Base-by-base conservation (phyloP, 2,329 filamentous ascomycete species). In the Myriosclerotinia duriaeana region DNA sequence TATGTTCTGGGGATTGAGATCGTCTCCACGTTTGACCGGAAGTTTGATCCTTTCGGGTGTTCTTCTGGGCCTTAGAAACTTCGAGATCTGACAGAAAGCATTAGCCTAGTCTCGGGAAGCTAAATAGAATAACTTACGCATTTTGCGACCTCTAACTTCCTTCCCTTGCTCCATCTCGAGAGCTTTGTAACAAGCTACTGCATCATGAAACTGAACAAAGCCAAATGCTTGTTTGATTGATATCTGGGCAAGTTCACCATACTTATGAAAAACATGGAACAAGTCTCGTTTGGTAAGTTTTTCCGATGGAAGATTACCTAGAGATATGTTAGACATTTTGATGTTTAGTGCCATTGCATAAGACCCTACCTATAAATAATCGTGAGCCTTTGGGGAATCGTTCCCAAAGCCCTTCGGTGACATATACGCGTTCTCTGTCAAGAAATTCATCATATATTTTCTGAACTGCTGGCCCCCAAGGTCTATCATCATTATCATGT, bases 201-300 rank as follows among this genome's bases (percentile, higher is more conserved):
- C 80, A 40, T 92, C 89, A 71, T 97, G 84, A 71, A 96, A 99
- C 76, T 98, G 95, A 46, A 98, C 93, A 76, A 98, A 99, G 1
- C 95, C 95, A 78, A 97, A 98, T 1, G 93, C 93, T 71, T 95
- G 93, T 78, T 98, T 98, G 73, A 98, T 92, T 0, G 93, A 96
- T 68, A 98, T 95, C 77, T 99, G 95, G 2, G 93, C 94, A 56
- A 99, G 82, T 69, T 89, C 89, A 64, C 95, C 95, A 76, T 92
- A 93, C 66, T 84, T 85, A 75, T 93, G 88, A 76, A 99, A 98
- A 22, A 94, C 84, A 75, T 96, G 90, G 78, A 97, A 98, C 11
- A 98, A 87, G 78, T 98, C 93, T 71, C 90, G 87, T 79, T 98
- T 98, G 8, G 92, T 95, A 17, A 97, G 93, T 75, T 93, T 89